Base-by-base conservation (phyloP, 2,329 filamentous ascomycete genomes). In the Aspergillus sp. region DNA sequence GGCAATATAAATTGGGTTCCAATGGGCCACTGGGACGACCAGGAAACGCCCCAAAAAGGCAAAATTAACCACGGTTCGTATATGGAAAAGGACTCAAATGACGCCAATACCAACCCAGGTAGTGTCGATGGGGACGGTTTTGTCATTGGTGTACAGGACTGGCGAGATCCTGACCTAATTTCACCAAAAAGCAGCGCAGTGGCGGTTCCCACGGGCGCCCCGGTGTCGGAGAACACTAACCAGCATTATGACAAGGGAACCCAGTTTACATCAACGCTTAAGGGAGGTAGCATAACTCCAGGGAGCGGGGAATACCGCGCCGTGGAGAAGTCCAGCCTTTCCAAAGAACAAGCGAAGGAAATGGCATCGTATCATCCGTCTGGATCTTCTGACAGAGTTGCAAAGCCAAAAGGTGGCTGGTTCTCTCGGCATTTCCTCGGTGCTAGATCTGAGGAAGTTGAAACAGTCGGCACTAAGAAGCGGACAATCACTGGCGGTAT, bases 81-180 rank as follows among this genome's bases (percentile, higher is more conserved):
- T 17, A 44, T 67, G 54, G 64, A 8, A 31, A 31, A 31, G 27
- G 27, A 31, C 52, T 66, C 2, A 68, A 66, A 7, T 60, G 27
- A 31, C 27, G 27, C 65, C 33, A 59, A 65, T 8, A 61, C 70
- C n/a, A 64, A 66, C 8, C 27, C 27, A 31, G 27, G 27, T 19
- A 65, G 65, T 41, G 57, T 65, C 11, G 75, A 76, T 62, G 70
- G 78, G 47, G 88, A 91, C 70, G 84, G 82, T 56, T 93, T 93
- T 70, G 82, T 90, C 45, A 93, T 93, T 66, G 90, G 90, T n/a
- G 86, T 92, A 12, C 89, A 95, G 64, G 90, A 95, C 70, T 93
- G 90, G 90, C 84, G 90, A 64, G 90, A 95, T 70, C 88, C 90
- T 6, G 90, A 91, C 70, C 77, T 91, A 17, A 79, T 91, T 21